These are phyloP conservation scores for Lycium ferocissimum DNA, from an alignment of 257 asterid genomes.

Conservation along the genomic window DNA sequence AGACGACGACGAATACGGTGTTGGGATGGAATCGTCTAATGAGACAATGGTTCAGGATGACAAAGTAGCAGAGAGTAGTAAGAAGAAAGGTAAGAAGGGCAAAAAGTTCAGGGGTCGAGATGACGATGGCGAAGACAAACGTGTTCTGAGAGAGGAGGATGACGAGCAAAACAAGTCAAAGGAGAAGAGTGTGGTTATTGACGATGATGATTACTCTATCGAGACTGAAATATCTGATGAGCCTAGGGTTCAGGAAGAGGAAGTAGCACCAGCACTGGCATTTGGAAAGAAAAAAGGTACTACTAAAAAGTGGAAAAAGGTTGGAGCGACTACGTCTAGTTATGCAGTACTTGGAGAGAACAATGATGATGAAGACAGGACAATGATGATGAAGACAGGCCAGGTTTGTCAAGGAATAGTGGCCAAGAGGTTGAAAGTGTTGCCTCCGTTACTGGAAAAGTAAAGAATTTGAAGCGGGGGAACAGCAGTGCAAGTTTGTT, in stretches of 20 bases:
- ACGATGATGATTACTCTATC: conserved; percentile 73
- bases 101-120: conserved; percentile 47
- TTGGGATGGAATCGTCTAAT: conserved; percentile 68
- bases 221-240: conserved; percentile 70
- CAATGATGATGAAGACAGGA: conserved; percentile 49
- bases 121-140: conserved; percentile 39
- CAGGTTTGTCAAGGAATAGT: conserved; percentile 31
- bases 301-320: conserved; percentile 61
- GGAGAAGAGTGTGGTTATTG: conserved; percentile 51
- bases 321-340: conserved; percentile 47
- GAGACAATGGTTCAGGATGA: conserved; percentile 61
- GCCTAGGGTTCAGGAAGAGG: conserved; percentile 48
- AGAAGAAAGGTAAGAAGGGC: conserved; percentile 58
- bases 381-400: conserved; percentile 48
- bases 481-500: conserved; percentile 44
- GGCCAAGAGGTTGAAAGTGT: conserved; percentile 41
- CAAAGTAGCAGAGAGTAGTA: conserved; percentile 47
- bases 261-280: conserved; percentile 45
- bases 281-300: conserved; percentile 67
- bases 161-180: conserved; percentile 51
- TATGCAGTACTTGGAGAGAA: conserved; percentile 67
- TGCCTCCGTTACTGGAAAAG: conserved; percentile 46
- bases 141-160: conserved; percentile 38
- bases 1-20: conserved; percentile 71
- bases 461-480: conserved; percentile 46